Conservation (phyloP, 1,139 yeast genomes). For the Lodderomyces oxycetoniae region DNA sequence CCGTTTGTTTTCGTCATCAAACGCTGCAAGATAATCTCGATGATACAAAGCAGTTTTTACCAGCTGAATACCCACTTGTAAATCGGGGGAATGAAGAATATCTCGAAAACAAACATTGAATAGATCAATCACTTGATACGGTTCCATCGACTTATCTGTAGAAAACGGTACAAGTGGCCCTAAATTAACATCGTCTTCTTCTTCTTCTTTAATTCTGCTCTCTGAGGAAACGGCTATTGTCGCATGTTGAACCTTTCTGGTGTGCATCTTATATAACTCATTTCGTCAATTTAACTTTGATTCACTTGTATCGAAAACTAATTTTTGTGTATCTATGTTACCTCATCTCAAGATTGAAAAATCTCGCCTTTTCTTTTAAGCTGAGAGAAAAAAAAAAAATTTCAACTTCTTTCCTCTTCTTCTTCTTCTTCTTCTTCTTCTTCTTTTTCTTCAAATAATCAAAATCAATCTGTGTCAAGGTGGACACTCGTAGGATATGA, state of each 20-base stretch:
- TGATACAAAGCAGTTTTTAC: slow-evolving; percentile 69
- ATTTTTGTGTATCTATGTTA: no score
- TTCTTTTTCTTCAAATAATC: slow-evolving; percentile 16
- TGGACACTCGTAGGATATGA: slow-evolving; percentile 28
- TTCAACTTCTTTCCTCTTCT: slow-evolving; percentile 5
- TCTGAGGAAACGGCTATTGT: no score
- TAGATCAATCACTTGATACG: slow-evolving; percentile 42
- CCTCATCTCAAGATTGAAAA: no score
- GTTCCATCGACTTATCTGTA: slow-evolving; percentile 25
- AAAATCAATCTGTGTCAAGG: slow-evolving; percentile 51
- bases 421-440: slow-evolving; percentile 8
- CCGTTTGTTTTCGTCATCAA: slow-evolving; percentile 57
- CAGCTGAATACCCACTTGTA: slow-evolving; percentile 49
- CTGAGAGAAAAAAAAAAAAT: slow-evolving; percentile 4
- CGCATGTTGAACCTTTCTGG: no score
- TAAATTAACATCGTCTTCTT: no score
- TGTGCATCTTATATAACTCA: no score
- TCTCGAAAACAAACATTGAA: slow-evolving; percentile 45
- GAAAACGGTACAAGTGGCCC: slow-evolving; percentile 23
- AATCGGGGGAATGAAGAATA: slow-evolving; percentile 42
- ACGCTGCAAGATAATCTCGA: slow-evolving; percentile 67
- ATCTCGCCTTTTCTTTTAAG: no score
- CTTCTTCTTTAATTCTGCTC: no score
- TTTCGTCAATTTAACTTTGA: no score
- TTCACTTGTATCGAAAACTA: no score